Conservation (phyloP, 768 basidiomycete genomes). For the Tricholoma saponaceum region DNA sequence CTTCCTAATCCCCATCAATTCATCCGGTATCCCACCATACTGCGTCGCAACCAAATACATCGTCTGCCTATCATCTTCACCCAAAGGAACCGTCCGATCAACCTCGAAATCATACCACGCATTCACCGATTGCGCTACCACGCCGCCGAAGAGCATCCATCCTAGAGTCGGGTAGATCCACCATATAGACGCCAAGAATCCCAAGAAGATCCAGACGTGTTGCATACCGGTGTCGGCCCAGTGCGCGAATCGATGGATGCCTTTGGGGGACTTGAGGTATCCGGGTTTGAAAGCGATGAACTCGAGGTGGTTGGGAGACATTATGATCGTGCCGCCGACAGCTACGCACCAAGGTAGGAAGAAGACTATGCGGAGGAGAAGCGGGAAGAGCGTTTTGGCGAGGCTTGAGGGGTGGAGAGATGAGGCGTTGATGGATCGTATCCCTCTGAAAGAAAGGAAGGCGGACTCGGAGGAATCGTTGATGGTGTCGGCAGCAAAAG, state of each 20-base stretch:
- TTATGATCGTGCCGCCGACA: conserved; percentile 38
- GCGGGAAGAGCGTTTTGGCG: conserved; percentile 9
- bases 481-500: conserved; percentile 10
- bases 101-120: conserved; percentile 35
- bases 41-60: conserved; percentile 24
- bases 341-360: conserved; percentile 44
- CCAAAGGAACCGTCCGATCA: conserved; percentile 31
- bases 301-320: conserved; percentile 34
- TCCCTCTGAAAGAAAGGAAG: background rate
- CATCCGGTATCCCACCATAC: conserved; percentile 2
- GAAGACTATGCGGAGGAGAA: conserved; percentile 22
- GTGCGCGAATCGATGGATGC: conserved; percentile 37
- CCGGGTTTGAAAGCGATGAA: conserved; percentile 31
- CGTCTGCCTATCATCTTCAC: conserved; percentile 36
- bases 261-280: conserved; percentile 21
- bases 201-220: conserved; percentile 34
- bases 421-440: background rate
- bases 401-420: conserved; percentile 3
- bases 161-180: conserved; percentile 26
- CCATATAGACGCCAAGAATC: conserved; percentile 21
- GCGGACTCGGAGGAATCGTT: conserved; percentile 3
- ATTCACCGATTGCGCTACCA: conserved; percentile 24
- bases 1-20: conserved; percentile 9
- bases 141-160: conserved; percentile 18
- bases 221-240: conserved; percentile 35